Base-by-base conservation (phyloP, 1,284 basidiomycete species). In the Mycosarcoma mackinlayi region DNA sequence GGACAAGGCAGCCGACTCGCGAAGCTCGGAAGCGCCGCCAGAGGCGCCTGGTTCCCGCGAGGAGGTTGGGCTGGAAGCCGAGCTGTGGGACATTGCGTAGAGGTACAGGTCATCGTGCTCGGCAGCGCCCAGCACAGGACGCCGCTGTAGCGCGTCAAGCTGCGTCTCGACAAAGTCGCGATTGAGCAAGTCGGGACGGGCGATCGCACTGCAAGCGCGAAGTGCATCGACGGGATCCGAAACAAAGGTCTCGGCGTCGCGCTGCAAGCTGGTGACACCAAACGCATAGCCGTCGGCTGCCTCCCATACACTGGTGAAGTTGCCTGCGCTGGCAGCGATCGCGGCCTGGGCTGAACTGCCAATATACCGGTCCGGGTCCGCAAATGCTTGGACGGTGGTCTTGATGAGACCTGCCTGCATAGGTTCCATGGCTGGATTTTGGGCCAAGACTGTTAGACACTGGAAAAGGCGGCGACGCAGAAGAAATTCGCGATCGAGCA, bases 281-380 rank as follows among this genome's bases (percentile, higher is more conserved):
- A 92, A 95, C 0, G 91, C 94, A 82, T 94, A 95, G 0, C 93
- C 92, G 80, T 98, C 95, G 0, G 87, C 86, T 54, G 88, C 88
- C 60, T 91, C 88, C 95, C 96, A 98, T 7, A 98, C 87, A 13
- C 87, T 89, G 4, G 88, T 89, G 81, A 96, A 95, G 1, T 88
- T 87, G 5, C 93, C 94, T 0, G 92, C 87, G 31, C 92, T 93
- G 1, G 92, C 90, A 0, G 91, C 91, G 64, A 97, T 96, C 0
- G 93, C 92, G 0, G 94, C 94, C 83, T 98, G 95, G 6, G 96
- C 88, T 0, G 90, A 89, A 1, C 92, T 93, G 0, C 91, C 92
- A 10, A 85, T 83, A 76, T 86, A 86, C 40, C 84, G 84, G 28
- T 87, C 86, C 0, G 92, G 89, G 75, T 93, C 92, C 1, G 92